These are phyloP conservation scores for Iberis amara DNA, from an alignment of 441 rosid species.

Conservation along the genomic window DNA sequence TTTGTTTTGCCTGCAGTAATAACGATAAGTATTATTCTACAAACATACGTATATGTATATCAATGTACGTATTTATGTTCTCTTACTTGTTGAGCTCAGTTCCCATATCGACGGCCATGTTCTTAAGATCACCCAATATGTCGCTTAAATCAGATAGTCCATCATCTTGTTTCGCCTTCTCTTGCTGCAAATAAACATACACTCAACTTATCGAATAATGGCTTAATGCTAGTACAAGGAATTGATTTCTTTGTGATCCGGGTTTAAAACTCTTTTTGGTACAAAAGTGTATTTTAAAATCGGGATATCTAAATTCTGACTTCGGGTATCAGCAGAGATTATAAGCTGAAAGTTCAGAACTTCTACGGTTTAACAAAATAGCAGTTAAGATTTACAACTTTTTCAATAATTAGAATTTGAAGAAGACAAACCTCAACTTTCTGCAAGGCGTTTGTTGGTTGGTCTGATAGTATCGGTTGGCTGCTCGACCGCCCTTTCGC, in stretches of 20 bases:
- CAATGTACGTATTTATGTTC: conserved; percentile 1
- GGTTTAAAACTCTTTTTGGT: too few species aligned
- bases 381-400: neutral
- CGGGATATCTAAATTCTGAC: too few species aligned
- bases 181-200: conserved; percentile 36
- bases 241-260: too few species aligned
- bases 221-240: too few species aligned
- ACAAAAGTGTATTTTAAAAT: too few species aligned
- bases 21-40: neutral
- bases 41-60: neutral
- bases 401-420: neutral
- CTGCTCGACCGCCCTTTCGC: conserved; percentile 34
- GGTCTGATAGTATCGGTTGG: conserved; percentile 33
- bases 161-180: conserved; percentile 60
- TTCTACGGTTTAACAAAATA: too few species aligned
- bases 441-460: conserved; percentile 46
- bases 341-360: too few species aligned
- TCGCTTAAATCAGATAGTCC: conserved; percentile 52
- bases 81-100: conserved; percentile 52
- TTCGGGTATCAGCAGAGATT: too few species aligned
- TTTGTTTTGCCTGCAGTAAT: conserved; percentile 53
- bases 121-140: conserved; percentile 60
- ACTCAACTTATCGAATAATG: too few species aligned
- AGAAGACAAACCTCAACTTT: conserved; percentile 51
- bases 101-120: conserved; percentile 75